Base-by-base conservation (phyloP, 495 filamentous ascomycete genomes). In the Daldinia bambusicola region DNA sequence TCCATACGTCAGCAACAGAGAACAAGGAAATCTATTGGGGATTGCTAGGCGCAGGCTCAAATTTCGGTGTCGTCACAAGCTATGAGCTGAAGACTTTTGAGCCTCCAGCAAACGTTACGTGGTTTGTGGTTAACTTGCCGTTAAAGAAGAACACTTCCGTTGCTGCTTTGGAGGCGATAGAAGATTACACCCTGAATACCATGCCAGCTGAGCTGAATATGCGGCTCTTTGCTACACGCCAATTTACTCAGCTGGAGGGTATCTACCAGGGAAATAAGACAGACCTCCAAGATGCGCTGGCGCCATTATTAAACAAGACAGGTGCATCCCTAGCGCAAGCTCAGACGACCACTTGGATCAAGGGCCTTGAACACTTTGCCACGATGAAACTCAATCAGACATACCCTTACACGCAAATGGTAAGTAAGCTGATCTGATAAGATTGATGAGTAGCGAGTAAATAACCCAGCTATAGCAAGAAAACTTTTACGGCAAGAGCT, bases 1-100 rank as follows among this genome's bases (percentile, higher is more conserved):
- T 84, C 9, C 69, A 78, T 18, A 36, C 74, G 12, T 84, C 82
- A 10, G 76, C 75, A 52, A 82, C 75, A 3, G 77, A 80, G 56
- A 81, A 84, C 63, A 67, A 75, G 14, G 80, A 83, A 4, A 68
- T 83, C 30, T 83, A 81, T 70, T 84, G 80, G 81, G 82, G 80
- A 34, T 66, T 84, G 52, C 75, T 78, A 26, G 82, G 81, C 13
- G 78, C 82, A 0, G 82, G 82, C 1, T 80, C 78, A 5, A 80
- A 79, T 62, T 79, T 83, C 50, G 82, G 82, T 22, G 74, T 84
- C 20, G 82, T 83, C 12, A 67, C 77, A 9, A 74, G 67, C 57
- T 83, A 80, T 38, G 74, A 73, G 50, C 81, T 84, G 72, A 76
- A 80, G 45, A 84, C 82, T 1, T 84, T 84, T 41, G 77, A 79